phyloP scores from a whole-genome alignment of 2,329 filamentous ascomycete genomes.

The Byssoonygena ceratinophila region DNA sequence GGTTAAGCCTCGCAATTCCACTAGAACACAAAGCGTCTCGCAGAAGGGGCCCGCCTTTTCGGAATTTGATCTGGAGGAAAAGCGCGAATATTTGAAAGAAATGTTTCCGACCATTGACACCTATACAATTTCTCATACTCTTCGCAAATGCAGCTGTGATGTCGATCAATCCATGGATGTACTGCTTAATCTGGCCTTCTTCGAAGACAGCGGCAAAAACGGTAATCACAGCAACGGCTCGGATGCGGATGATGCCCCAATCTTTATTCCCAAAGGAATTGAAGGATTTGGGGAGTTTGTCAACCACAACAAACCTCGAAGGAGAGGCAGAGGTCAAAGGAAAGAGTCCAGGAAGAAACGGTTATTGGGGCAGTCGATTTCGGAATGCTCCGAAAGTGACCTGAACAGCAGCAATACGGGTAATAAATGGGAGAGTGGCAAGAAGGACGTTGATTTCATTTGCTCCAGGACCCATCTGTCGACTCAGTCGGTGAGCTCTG shows the following conservation, averaged over 20 bases:
- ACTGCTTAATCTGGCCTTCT: slow-evolving; percentile 65
- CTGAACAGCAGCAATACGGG: slow-evolving; percentile 10
- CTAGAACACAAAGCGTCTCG: neutral
- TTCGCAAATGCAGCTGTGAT: slow-evolving; percentile 58
- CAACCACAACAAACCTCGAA: slow-evolving; percentile 31
- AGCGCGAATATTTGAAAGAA: slow-evolving; percentile 51
- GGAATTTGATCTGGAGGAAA: slow-evolving; percentile 43
- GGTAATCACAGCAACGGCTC: slow-evolving; percentile 16
- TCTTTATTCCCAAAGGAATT: slow-evolving; percentile 55
- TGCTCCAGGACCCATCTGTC: slow-evolving; percentile 40
- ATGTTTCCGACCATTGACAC: slow-evolving; percentile 62
- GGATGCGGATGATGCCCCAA: slow-evolving; percentile 42
- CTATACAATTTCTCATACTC: slow-evolving; percentile 54
- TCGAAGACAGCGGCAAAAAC: slow-evolving; percentile 45
- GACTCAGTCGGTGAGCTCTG: slow-evolving; percentile 41
- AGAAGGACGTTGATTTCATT: slow-evolving; percentile 52
- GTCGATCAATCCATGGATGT: slow-evolving; percentile 65
- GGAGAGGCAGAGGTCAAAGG: slow-evolving; percentile 38
- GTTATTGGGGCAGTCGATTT: slow-evolving; percentile 22
- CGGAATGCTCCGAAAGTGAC: slow-evolving; percentile 1
- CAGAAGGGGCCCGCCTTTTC: slow-evolving; percentile 17
- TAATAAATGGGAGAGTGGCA: slow-evolving; percentile 51
- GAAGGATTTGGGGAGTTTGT: slow-evolving; percentile 63
- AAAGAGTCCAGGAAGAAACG: slow-evolving; percentile 24
- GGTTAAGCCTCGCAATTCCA: neutral